These are phyloP conservation scores for Chaetothyriales sp. DNA, from an alignment of 2,329 filamentous ascomycete genomes.

Conservation along the genomic window DNA sequence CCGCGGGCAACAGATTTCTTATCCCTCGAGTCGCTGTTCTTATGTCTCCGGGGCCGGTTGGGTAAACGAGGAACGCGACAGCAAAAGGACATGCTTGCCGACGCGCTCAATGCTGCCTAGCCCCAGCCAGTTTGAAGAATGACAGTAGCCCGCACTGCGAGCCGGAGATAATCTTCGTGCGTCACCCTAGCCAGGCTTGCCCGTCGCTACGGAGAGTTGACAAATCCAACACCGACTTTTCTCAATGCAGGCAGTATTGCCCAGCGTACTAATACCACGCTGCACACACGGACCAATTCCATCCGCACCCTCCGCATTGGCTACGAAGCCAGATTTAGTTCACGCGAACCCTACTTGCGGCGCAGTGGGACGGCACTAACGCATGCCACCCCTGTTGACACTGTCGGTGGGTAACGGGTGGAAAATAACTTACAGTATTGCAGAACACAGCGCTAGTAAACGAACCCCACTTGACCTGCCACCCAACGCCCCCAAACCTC, in stretches of 20 bases:
- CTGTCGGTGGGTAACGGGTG: neutral
- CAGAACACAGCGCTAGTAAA: conserved; percentile 6
- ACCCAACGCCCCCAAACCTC: neutral
- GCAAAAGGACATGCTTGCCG: neutral
- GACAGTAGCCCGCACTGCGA: too few species aligned
- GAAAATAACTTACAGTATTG: neutral
- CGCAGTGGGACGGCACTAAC: conserved; percentile 1
- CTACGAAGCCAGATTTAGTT: neutral
- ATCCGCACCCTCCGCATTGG: neutral
- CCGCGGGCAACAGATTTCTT: too few species aligned
- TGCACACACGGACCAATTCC: neutral
- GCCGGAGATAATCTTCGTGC: too few species aligned
- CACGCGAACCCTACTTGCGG: neutral
- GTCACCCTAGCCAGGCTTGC: too few species aligned
- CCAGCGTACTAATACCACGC: neutral
- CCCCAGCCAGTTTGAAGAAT: neutral
- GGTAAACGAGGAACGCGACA: neutral
- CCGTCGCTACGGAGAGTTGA: neutral
- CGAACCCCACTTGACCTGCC: conserved; percentile 2
- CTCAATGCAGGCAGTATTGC: neutral
- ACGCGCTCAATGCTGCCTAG: neutral
- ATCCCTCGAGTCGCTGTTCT: too few species aligned
- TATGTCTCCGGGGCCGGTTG: neutral
- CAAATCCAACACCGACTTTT: neutral
- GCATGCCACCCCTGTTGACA: neutral